Conservation (phyloP, 2,329 filamentous ascomycete genomes). For the Aureobasidium musti region DNA sequence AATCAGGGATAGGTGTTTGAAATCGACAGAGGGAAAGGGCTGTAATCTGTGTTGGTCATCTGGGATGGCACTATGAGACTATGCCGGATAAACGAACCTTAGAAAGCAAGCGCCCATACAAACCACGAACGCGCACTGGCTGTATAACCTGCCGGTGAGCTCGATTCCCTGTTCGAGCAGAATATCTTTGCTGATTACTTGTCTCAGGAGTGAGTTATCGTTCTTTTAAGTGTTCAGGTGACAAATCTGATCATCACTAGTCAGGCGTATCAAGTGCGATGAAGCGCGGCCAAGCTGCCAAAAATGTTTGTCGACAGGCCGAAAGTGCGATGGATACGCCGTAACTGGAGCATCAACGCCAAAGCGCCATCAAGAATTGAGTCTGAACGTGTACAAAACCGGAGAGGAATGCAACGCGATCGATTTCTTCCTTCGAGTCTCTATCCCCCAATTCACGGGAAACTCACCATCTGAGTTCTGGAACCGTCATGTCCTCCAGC, state of each 20-base stretch:
- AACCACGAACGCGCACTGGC: slow-evolving; percentile 5
- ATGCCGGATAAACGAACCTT: background rate
- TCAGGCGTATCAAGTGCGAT: slow-evolving; percentile 61
- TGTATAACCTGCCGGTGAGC: slow-evolving; percentile 12
- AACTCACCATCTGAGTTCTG: slow-evolving; percentile 9
- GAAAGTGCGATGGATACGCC: slow-evolving; percentile 60
- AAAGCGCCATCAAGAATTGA: background rate
- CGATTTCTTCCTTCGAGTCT: slow-evolving; percentile 12
- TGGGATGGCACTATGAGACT: background rate
- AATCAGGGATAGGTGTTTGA: too few species aligned
- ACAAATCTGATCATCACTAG: background rate
- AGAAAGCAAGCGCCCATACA: slow-evolving; percentile 4
- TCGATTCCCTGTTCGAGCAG: background rate
- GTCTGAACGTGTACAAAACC: background rate
- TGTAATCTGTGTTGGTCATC: background rate
- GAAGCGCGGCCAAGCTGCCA: slow-evolving; percentile 57
- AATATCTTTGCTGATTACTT: background rate
- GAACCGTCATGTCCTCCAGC: slow-evolving; percentile 2
- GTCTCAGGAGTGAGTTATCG: background rate
- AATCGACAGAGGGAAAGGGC: too few species aligned
- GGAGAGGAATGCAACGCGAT: slow-evolving; percentile 10
- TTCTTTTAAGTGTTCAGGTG: background rate
- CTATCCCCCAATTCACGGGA: slow-evolving; percentile 11
- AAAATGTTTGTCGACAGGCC: slow-evolving; percentile 57
- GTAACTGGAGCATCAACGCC: background rate